Evolutionary conservation across 2,329 filamentous ascomycete species (phyloP), one percentile per base, ranked within the genome.

Genomic region (Pestalotiopsis fici): DNA sequence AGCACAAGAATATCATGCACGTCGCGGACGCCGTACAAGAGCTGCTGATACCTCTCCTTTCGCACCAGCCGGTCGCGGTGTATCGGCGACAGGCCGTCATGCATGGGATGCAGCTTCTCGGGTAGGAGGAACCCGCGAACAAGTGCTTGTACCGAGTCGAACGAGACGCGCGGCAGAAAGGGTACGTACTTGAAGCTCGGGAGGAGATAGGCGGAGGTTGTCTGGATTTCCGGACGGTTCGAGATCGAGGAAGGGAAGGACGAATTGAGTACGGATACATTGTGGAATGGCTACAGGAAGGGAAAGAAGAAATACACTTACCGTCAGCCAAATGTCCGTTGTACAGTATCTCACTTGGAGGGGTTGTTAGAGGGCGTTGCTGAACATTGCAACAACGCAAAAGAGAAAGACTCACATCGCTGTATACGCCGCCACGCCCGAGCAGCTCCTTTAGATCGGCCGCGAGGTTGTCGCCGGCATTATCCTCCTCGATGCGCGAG

Each of bases 151-250:
- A 86, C 83, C 66, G 83, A 83, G 68, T 89, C 82, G 68, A 86
- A 85, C 0, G 85, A 86, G 0, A 89, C 83, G 18, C 89, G 86
- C 2, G 92, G 90, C 55, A 97, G 87, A 66, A 87, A 88, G 0
- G 91, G 89, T 18, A 97, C 83, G 78, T 94, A 94, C 79, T 90
- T 91, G 84, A 97, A 97, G 77, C 88, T 90, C 2, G 95, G 95
- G 37, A 97, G 88, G 23, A 97, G 85, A 75, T 95, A 92, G 1
- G 87, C 92, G 1, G 91, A 94, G 0, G 87, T 86, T 23, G 78
- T 86, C 77, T 85, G 85, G 66, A 85, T 77, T 65, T 83, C 79
- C 21, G 83, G 75, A 28, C 83, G 79, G 39, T 78, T 78, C 2
- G 81, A 81, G n/a, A 79, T 76, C 7, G 85, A 85, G 37, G 91